Percentiles rank a stretch among this genome's conserved stretches.
phyloP scores from a whole-genome alignment of 805 yeast species.

The Dipodascus geniculatus region DNA sequence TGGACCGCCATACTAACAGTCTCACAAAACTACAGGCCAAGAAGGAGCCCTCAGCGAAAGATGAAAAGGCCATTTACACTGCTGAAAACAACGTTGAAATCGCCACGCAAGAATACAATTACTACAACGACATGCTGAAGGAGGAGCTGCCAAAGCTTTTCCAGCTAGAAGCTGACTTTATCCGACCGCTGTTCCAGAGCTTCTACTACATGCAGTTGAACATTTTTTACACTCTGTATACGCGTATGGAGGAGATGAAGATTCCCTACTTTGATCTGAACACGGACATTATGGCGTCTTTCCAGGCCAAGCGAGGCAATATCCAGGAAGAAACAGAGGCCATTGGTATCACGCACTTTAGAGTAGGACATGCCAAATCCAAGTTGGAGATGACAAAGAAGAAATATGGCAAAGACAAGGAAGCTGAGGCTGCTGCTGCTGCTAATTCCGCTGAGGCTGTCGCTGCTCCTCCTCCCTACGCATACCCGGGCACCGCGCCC shows the following conservation, averaged over 20 bases:
- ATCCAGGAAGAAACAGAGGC: constrained; percentile 84
- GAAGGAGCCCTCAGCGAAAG: constrained; percentile 75
- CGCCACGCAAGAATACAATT: constrained; percentile 92
- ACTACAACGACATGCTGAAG: constrained; percentile 90
- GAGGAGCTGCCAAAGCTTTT: constrained; percentile 81
- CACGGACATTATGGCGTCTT: constrained; percentile 75
- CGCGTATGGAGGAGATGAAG: constrained; percentile 88
- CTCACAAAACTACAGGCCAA: constrained; percentile 66
- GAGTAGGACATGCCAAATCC: constrained; percentile 74
- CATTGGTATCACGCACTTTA: constrained; percentile 82
- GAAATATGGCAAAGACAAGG: constrained; percentile 36
- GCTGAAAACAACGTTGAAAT: constrained; percentile 82
- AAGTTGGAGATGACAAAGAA: constrained; percentile 76
- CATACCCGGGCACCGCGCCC: constrained; percentile 11
- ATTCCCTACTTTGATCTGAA: constrained; percentile 89
- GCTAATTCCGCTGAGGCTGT: constrained; percentile 18
- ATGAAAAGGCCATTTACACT: constrained; percentile 79
- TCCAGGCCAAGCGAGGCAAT: constrained; percentile 71
- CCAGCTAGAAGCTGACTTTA: constrained; percentile 80
- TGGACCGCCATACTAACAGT: constrained; percentile 70
- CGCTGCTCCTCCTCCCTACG: constrained; percentile 7
- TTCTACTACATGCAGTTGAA: constrained; percentile 97
- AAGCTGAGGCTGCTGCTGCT: constrained; percentile 30
- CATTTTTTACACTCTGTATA: constrained; percentile 85
- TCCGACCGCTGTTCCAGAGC: constrained; percentile 85